Evolutionary conservation across 495 filamentous ascomycete species (phyloP).

Genomic region (Lasiosphaeriaceae sp.): DNA sequence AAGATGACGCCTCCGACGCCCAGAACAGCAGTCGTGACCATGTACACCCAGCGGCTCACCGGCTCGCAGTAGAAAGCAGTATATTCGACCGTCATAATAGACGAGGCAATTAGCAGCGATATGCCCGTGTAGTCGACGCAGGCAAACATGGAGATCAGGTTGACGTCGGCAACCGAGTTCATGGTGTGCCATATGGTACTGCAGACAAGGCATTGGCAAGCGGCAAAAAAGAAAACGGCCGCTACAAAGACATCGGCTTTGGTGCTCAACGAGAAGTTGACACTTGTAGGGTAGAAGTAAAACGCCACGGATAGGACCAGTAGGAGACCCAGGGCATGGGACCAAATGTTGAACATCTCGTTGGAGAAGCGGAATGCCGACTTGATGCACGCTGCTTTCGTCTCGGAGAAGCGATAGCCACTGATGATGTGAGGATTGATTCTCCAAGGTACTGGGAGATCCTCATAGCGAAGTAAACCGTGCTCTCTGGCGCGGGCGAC

Average conservation of each 20-base stretch:
- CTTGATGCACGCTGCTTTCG: conserved; percentile 78
- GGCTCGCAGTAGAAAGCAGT: conserved; percentile 99
- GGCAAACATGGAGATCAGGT: conserved; percentile 88
- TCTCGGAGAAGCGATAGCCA: conserved; percentile 90
- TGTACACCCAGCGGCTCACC: conserved; percentile 79
- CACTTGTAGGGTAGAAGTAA: conserved; percentile 87
- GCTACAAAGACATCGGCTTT: conserved; percentile 85
- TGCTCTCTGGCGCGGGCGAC: conserved; percentile 74
- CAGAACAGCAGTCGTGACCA: conserved; percentile 72
- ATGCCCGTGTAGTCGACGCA: conserved; percentile 99
- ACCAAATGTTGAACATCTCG: conserved; percentile 97
- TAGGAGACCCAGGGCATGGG: conserved; percentile 81
- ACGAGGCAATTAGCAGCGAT: conserved; percentile 90
- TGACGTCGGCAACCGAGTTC: conserved; percentile 87
- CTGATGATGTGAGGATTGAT: conserved; percentile 88
- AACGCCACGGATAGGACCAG: conserved; percentile 88
- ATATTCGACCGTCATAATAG: conserved; percentile 97
- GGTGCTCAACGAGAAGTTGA: conserved; percentile 81
- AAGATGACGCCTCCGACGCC: conserved; percentile 87
- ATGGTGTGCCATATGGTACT: conserved; percentile 97
- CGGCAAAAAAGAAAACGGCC: conserved; percentile 93
- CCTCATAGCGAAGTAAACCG: conserved; percentile 81
- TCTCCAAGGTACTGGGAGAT: conserved; percentile 87
- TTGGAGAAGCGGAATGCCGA: conserved; percentile 84
- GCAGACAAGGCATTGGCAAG: conserved; percentile 93